Conservation (phyloP, 176 grass and related monocot species). For the Pharus latifolius region DNA sequence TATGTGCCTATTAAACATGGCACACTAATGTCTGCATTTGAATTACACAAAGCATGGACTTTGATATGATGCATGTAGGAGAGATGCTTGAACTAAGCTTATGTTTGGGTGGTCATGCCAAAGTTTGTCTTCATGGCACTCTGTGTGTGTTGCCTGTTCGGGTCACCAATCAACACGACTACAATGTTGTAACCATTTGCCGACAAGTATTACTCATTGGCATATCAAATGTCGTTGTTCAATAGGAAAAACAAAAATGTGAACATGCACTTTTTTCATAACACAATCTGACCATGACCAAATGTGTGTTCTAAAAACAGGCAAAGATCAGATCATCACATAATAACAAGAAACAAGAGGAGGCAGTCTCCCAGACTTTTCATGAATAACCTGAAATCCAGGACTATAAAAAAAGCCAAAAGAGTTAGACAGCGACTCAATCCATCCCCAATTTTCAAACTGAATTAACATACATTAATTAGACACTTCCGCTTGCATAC, state of each 20-base stretch:
- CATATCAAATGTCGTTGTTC: neutral
- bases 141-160: no score
- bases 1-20: no score
- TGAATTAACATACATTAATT: neutral
- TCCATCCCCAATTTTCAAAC: neutral
- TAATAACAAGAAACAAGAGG: neutral
- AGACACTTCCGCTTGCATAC: neutral
- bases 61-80: no score
- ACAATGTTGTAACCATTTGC: constrained; percentile 21
- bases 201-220: neutral
- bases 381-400: constrained; percentile 25
- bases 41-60: no score
- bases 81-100: no score
- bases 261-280: neutral
- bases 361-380: constrained; percentile 5
- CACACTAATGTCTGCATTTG: no score
- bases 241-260: neutral
- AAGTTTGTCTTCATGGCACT: no score
- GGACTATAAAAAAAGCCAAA: constrained; percentile 28
- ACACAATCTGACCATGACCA: neutral
- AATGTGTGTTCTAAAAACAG: no score
- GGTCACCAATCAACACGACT: no score
- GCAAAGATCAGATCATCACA: no score
- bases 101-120: no score
- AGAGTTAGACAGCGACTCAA: constrained; percentile 10